Conservation (phyloP, 148 eudicot genomes). For the Cornus suecica region DNA sequence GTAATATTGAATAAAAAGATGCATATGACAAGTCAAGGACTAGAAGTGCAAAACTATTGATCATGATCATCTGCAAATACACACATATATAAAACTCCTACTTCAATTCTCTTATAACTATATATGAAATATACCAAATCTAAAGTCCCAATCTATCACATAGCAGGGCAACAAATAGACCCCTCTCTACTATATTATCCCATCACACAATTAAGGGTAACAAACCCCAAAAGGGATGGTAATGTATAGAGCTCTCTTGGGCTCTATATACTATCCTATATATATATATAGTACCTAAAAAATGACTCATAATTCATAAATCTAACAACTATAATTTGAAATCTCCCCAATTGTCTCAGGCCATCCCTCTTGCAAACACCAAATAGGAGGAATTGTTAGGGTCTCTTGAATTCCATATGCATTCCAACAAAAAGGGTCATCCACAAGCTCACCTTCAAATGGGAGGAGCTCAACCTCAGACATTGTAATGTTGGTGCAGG, state of each 20-base stretch:
- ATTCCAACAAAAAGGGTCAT: conserved; percentile 96
- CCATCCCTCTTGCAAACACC: conserved; percentile 76
- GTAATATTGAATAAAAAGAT: neutral
- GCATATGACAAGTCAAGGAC: neutral
- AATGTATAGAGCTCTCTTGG: conserved; percentile 22
- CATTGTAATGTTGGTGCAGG: conserved; percentile 95
- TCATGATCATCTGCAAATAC: no score
- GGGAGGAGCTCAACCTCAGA: conserved; percentile 90
- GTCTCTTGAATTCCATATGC: conserved; percentile 86
- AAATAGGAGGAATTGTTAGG: conserved; percentile 85
- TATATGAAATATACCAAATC: no score
- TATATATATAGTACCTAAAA: neutral
- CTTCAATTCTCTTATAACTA: neutral
- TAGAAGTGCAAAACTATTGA: no score
- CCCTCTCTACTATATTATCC: neutral
- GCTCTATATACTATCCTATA: conserved; percentile 20
- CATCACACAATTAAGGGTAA: conserved; percentile 53
- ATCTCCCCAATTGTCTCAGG: conserved; percentile 50
- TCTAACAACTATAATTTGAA: conserved; percentile 29
- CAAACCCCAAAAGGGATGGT: conserved; percentile 51
- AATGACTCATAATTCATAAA: conserved; percentile 6
- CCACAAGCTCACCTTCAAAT: conserved; percentile 66
- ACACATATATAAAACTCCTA: neutral
- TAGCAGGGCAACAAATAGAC: neutral
- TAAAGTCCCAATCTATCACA: neutral